Base-by-base conservation (phyloP, 805 yeast species). In the Priceomyces melissophilus region DNA sequence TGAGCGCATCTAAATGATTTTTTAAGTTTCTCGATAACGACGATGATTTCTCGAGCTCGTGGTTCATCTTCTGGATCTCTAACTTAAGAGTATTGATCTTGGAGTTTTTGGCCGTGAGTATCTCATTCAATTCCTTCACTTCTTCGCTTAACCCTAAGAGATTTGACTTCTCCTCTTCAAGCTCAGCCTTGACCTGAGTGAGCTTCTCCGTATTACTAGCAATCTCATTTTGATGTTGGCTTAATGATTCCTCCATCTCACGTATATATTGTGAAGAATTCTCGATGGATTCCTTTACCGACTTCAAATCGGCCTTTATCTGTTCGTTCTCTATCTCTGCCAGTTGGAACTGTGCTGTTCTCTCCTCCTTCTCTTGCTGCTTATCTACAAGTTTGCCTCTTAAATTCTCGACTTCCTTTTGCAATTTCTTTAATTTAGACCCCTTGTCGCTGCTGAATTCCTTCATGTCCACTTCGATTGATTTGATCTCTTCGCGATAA, bases 361-460 rank as follows among this genome's bases (percentile, higher is more conserved):
- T 69, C 1, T 61, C 54, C 16, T 75, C 77, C 15, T 79, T 61
- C 2, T 54, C 59, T 1, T 50, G 49, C 38, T 78, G 80, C 35
- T 72, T 61, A 5, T 54, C 46, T 0, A 66, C 53, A 3, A 84
- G 58, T 6, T 53, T 47, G 9, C 56, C 53, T 39, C 60, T 57
- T 35, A 69, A 50, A 25, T 44, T 34, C n/a, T 44, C 44, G 16
- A 84, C 70, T 45, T 84, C 88, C 4, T 53, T 45, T 47, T 78
- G 74, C 32, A 85, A 64, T 52, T 84, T 79, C 37, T 78, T 78
- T 44, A 95, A 69, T 58, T 91, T 95, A 1, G 83, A 76, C 1
- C 90, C 87, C 50, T 89, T 90, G 58, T 95, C 84, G 33, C 67
- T 67, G 44, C 76, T 79, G 57, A 89, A 91, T 52, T 93, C 98